Base-by-base conservation (phyloP, 305 asterid species). In the Ilex paraguariensis region DNA sequence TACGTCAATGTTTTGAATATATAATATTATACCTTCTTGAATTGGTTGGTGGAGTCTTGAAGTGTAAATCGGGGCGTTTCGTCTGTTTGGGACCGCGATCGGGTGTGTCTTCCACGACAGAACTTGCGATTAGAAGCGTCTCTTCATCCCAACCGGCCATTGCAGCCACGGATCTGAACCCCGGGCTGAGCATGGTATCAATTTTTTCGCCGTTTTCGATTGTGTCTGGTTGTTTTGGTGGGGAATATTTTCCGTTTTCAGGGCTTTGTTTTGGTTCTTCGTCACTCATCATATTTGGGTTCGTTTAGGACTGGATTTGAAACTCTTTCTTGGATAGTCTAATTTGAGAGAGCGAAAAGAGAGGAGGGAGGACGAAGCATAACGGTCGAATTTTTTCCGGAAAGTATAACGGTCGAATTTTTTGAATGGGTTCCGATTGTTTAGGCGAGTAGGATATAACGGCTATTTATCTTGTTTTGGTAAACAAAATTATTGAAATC, bases 131-230 rank as follows among this genome's bases (percentile, higher is more conserved):
- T 58, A 89, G 70, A 63, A 92, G 88, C 6, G 97, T 84, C 69
- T 90, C 98, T 74, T 92, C 97, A 53, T 92, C 98, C 98, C 98
- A 92, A 57, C 98, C 98, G 30, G 98, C 98, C 98, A 87, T 84
- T 57, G 86, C 94, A 15, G 95, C 98, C 42, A 83, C 88, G 0
- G 98, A 87, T 75, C 87, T 77, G 66, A 92, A 92, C 68, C 95
- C 64, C 15, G 98, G 97, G 67, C 95, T 92, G 76, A 92, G 77
- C 76, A 87, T 12, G 51, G 33, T 59, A 15, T 72, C 85, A n/a
- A 68, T 32, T 62, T 66, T 66, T 13, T 70, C 78, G 30, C 74
- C 79, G 66, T 80, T 73, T 50, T 73, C 77, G 15, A 49, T 21
- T 48, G 50, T 50, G 50, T 59, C 73, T 5, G 66, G 66, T 42